Evolutionary conservation across 2,329 filamentous ascomycete genomes (phyloP).

Genomic region (Didymella exigua): DNA sequence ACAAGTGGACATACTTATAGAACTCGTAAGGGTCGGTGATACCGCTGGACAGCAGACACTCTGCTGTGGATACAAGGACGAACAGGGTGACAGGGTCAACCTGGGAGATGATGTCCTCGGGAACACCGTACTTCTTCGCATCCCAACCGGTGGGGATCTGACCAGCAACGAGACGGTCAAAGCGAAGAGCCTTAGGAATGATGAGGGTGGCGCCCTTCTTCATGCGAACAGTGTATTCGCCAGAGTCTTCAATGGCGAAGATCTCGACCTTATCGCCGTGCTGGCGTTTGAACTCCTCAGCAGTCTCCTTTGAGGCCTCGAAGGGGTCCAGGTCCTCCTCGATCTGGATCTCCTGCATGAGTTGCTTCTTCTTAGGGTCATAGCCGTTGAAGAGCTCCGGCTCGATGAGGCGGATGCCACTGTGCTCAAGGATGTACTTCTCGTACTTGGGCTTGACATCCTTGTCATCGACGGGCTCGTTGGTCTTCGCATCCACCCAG

Average conservation of each 20-base stretch:
- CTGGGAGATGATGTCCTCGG: slow-evolving; percentile 96
- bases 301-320: slow-evolving; percentile 95
- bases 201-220: slow-evolving; percentile 94
- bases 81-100: slow-evolving; percentile 96
- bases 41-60: slow-evolving; percentile 88
- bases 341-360: slow-evolving; percentile 96
- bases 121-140: slow-evolving; percentile 92
- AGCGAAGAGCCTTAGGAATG: slow-evolving; percentile 95
- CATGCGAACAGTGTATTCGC: slow-evolving; percentile 91
- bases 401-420: slow-evolving; percentile 96
- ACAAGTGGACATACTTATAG: slow-evolving; percentile 99
- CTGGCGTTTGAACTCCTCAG: slow-evolving; percentile 95
- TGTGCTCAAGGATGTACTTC: slow-evolving; percentile 93
- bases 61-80: slow-evolving; percentile 90
- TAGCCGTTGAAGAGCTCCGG: slow-evolving; percentile 96
- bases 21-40: slow-evolving; percentile 99
- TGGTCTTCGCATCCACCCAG: slow-evolving; percentile 93
- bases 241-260: slow-evolving; percentile 91
- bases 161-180: slow-evolving; percentile 95
- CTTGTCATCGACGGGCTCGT: slow-evolving; percentile 96
- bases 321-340: slow-evolving; percentile 97
- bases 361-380: slow-evolving; percentile 97
- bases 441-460: slow-evolving; percentile 98
- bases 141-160: slow-evolving; percentile 98
- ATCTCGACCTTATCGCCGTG: slow-evolving; percentile 98